phyloP scores from a whole-genome alignment of 345 rosid genomes.

The Eucalyptus victrix region DNA sequence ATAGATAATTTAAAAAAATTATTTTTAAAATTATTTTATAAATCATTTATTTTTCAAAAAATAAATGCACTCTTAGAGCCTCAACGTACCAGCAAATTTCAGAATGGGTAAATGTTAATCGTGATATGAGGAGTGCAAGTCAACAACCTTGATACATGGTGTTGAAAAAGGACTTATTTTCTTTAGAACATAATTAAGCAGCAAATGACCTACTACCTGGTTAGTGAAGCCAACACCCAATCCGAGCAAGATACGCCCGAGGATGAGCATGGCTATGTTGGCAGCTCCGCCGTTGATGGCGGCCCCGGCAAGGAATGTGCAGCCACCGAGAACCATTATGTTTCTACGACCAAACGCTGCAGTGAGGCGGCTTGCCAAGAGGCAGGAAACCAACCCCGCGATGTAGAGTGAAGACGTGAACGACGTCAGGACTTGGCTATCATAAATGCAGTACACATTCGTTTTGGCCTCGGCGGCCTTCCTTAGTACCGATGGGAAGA shows the following conservation, averaged over 20 bases:
- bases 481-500: slow-evolving; percentile 53
- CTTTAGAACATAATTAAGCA: not conserved
- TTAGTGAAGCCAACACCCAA: slow-evolving; percentile 90
- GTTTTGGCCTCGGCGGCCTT: slow-evolving; percentile 41
- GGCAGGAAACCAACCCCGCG: slow-evolving; percentile 60
- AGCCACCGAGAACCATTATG: slow-evolving; percentile 64
- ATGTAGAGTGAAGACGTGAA: slow-evolving; percentile 79
- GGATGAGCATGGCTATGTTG: slow-evolving; percentile 58
- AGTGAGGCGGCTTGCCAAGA: slow-evolving; percentile 60
- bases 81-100: no score
- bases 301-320: slow-evolving; percentile 61
- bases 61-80: no score
- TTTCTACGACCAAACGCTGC: slow-evolving; percentile 46
- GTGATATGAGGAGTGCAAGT: not conserved
- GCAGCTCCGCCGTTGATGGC: slow-evolving; percentile 66
- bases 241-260: slow-evolving; percentile 79
- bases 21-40: no score
- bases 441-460: slow-evolving; percentile 47
- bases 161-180: not conserved
- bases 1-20: no score
- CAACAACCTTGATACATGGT: not conserved
- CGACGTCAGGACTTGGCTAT: slow-evolving; percentile 55
- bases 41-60: no score
- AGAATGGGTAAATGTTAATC: not conserved
- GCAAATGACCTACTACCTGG: slow-evolving; percentile 24